phyloP scores from a whole-genome alignment of 75 land plant genomes.

The Ceratopteris richardii region DNA sequence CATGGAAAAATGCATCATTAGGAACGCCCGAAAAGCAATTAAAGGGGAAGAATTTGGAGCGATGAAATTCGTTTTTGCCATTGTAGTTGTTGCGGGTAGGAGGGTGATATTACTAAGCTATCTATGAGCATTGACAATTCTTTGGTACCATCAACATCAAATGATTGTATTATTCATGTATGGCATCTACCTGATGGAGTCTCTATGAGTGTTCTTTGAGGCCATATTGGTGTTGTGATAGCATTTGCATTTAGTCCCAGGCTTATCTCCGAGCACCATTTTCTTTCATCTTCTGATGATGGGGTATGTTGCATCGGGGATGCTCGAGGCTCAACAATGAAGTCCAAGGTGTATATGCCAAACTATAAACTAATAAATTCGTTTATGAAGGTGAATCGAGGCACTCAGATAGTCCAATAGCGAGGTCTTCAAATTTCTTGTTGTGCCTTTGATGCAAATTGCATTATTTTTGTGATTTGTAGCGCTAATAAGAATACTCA shows the following conservation, averaged over 20 bases:
- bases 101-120: slow-evolving; percentile 97
- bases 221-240: slow-evolving; percentile 86
- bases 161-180: slow-evolving; percentile 86
- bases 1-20: no score
- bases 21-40: no score
- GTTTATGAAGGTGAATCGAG: slow-evolving; percentile 52
- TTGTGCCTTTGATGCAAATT: slow-evolving; percentile 92
- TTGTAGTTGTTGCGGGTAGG: slow-evolving; percentile 95
- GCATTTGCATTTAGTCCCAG: slow-evolving; percentile 93
- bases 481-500: slow-evolving; percentile 68
- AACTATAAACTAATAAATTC: slow-evolving; percentile 44
- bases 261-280: slow-evolving; percentile 58
- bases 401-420: slow-evolving; percentile 27
- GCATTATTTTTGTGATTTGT: slow-evolving; percentile 97
- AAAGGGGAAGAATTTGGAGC: slow-evolving; percentile 98
- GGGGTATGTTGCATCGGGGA: slow-evolving; percentile 99
- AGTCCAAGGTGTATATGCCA: slow-evolving; percentile 70
- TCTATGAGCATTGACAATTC: slow-evolving; percentile 79
- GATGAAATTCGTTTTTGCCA: slow-evolving; percentile 95
- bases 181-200: slow-evolving; percentile 93
- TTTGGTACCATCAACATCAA: slow-evolving; percentile 92
- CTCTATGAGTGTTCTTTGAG: slow-evolving; percentile 76
- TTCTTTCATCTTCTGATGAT: slow-evolving; percentile 96
- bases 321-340: slow-evolving; percentile 56
- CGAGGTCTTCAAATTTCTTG: slow-evolving; percentile 71